Evolutionary conservation across 2,329 filamentous ascomycete genomes (phyloP), one percentile per base, ranked within the genome.

Genomic region (Fusarium sororula): DNA sequence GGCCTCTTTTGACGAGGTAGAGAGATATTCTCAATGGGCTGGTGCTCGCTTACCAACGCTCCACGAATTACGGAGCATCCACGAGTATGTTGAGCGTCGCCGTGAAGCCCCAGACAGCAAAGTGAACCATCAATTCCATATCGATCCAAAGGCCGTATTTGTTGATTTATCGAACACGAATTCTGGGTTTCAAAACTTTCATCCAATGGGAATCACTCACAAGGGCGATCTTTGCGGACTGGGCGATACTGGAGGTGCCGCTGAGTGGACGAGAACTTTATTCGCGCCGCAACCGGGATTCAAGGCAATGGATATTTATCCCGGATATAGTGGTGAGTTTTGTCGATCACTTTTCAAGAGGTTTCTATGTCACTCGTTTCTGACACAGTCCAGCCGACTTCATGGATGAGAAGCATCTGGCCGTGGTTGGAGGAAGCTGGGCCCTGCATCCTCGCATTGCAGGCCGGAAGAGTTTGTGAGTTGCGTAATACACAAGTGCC

Each of bases 301-400:
- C 17, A 75, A 74, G 15, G 58, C 67, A 1, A 69, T 74, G 68
- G 32, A 60, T 38, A 74, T 69, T 20, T 72, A 74, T 60, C 72
- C 72, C 4, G 68, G 63, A 20, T 74, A 74, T 15, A 74, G 72
- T 32, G 63, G 71, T 65, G 17, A 48, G 48, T 35, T 30, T 14
- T 24, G 6, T 3, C 10, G 30, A 24, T 26, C 18, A 7, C 1
- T 14, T 18, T 4, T 2, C 4, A 5, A 1, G 4, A 17, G 8
- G 3, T 1, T 11, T 6, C 20, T 11, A 13, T n/a, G 20, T 7
- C 39, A 8, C 13, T 24, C 2, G 18, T 26, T 10, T 20, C 38
- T 68, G 22, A 68, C 5, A 7, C 9, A 9, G 20, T 24, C 12
- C 7, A 74, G 72, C 63, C 5, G 71, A 74, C 17, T 72, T 74